Evolutionary conservation across 2,329 filamentous ascomycete species (phyloP), one percentile per base, ranked within the genome.

Genomic region (Penicillium digitatum): DNA sequence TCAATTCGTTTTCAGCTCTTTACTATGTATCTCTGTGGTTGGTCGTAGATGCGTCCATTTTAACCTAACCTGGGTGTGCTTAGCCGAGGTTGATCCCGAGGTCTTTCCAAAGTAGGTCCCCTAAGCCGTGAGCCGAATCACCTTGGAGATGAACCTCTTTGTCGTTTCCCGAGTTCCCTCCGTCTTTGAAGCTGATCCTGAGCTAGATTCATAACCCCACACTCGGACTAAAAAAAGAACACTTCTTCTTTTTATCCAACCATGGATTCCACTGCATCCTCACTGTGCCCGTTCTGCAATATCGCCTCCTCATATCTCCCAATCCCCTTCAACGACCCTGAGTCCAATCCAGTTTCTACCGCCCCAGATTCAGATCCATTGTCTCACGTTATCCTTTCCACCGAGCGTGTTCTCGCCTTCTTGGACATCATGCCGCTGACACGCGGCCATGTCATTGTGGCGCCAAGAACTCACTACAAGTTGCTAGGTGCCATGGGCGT

Each of bases 361-460:
- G 55, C 48, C 10, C 31, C 65, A n/a, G 50, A 40, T 11, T 34
- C 54, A 26, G 40, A 59, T 2, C 52, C 58, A 48, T 62, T 64
- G 20, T 67, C 73, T 1, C 68, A 82, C 65, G 69, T 96, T 29
- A 82, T 96, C 31, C 82, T 96, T 55, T 89, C 89, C 2, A 94
- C 89, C 0, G 85, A 85, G 1, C 73, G 85, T 58, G 84, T 94
- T 27, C 76, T 97, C 59, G 91, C 91, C 39, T 97, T 97, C 74
- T 81, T 97, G 64, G 93, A 97, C 75, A 96, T 96, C 67, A 83
- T 95, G 78, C 94, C 94, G 0, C 83, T 97, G 48, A 88, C 89
- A 0, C 79, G 79, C 0, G 92, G 92, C 1, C 93, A 97, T 78
- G 74, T 96, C 7, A 82, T 97, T 0, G 81, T 97, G 32, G 89